Evolutionary conservation across 2,329 filamentous ascomycete genomes (phyloP).

Genomic region (Alternaria arborescens): DNA sequence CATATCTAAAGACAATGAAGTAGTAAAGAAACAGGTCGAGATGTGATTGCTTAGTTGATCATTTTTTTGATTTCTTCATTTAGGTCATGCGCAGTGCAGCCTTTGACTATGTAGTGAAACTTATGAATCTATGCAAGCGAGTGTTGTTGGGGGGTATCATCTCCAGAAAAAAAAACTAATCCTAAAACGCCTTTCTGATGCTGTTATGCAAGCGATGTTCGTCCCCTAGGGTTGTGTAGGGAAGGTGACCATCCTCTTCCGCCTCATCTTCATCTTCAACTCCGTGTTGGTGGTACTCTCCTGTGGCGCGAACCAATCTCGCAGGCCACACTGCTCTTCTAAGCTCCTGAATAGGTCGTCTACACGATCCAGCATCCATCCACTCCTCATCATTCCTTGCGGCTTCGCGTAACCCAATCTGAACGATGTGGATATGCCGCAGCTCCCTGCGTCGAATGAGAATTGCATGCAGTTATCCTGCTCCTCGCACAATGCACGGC

Average conservation of each 20-base stretch:
- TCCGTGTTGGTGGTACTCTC: constrained; percentile 25
- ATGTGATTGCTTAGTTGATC: background rate
- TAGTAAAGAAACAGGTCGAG: background rate
- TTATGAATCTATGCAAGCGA: constrained; percentile 12
- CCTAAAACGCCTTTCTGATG: constrained; percentile 3
- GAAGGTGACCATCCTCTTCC: constrained; percentile 15
- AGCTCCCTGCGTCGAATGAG: constrained; percentile 45
- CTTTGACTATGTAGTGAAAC: background rate
- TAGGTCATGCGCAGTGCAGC: constrained; percentile 8
- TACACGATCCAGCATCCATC: constrained; percentile 50
- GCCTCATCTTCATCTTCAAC: constrained; percentile 29
- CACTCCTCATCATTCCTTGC: constrained; percentile 36
- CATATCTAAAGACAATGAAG: background rate
- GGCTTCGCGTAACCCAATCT: constrained; percentile 44
- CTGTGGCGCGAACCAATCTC: constrained; percentile 46
- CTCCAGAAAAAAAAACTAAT: background rate
- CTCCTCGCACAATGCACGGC: constrained; percentile 45
- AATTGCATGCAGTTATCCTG: constrained; percentile 47
- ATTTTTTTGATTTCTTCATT: background rate
- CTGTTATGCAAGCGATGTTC: background rate
- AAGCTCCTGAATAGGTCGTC: constrained; percentile 44
- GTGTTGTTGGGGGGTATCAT: constrained; percentile 21
- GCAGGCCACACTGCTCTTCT: constrained; percentile 43
- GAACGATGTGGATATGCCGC: constrained; percentile 42
- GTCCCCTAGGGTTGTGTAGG: too few relatives aligned